Conservation (phyloP, 768 basidiomycete genomes). For the Tephrocybe sp. region DNA sequence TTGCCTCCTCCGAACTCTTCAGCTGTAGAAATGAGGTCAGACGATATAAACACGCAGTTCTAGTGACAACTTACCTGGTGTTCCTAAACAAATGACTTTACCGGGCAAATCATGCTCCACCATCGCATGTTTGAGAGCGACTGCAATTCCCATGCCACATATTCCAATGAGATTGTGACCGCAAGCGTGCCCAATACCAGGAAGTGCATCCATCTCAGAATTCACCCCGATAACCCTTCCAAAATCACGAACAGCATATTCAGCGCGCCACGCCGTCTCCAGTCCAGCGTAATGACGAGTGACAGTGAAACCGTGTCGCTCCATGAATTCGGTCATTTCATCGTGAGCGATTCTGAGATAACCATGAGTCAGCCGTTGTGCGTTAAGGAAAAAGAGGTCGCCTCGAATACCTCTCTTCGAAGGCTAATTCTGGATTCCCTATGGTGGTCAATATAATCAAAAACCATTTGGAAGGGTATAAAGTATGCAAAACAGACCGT, state of each 20-base stretch:
- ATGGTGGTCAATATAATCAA: constrained; percentile 6
- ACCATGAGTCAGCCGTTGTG: not conserved
- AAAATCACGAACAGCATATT: constrained; percentile 54
- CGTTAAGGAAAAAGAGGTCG: constrained; percentile 17
- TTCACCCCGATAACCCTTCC: constrained; percentile 75
- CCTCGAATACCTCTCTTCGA: constrained; percentile 48
- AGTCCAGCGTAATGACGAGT: constrained; percentile 69
- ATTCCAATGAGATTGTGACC: constrained; percentile 85
- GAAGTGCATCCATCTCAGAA: constrained; percentile 73
- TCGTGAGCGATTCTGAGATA: constrained; percentile 53
- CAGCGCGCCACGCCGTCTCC: constrained; percentile 76
- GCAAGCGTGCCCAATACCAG: constrained; percentile 62
- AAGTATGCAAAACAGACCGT: constrained; percentile 42
- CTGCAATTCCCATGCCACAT: constrained; percentile 69
- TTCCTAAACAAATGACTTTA: constrained; percentile 72
- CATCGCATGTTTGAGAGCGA: constrained; percentile 70
- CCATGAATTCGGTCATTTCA: constrained; percentile 66
- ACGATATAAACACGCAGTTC: not conserved
- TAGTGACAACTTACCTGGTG: constrained; percentile 50
- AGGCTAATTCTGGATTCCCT: constrained; percentile 68
- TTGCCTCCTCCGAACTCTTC: constrained; percentile 84
- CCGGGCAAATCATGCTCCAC: constrained; percentile 60
- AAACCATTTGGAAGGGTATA: not conserved
- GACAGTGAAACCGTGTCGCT: constrained; percentile 63
- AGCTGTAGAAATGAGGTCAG: constrained; percentile 36